Evolutionary conservation across 1,284 basidiomycete genomes (phyloP).

Genomic region (Cryptococcus sp.): DNA sequence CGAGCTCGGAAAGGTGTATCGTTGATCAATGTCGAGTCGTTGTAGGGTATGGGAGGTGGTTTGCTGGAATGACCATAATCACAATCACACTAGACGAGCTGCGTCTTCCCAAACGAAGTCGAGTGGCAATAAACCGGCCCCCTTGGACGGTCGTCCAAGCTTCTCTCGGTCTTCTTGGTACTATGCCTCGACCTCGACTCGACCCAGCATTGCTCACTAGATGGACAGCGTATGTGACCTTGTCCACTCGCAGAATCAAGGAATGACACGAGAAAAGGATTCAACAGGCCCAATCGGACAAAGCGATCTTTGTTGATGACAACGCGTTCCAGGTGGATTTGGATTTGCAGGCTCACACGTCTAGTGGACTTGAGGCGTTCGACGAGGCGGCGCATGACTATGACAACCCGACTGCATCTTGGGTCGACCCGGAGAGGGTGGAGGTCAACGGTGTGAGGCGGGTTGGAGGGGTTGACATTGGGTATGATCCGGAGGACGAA

Average conservation of each 20-base stretch:
- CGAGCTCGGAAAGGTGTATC: too few relatives aligned
- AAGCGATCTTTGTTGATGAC: not conserved
- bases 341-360: not conserved
- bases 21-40: too few relatives aligned
- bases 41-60: too few relatives aligned
- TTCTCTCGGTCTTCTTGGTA: too few relatives aligned
- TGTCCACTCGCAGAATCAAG: not conserved
- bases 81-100: too few relatives aligned
- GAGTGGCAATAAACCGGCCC: too few relatives aligned
- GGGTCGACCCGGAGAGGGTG: not conserved
- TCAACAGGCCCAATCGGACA: not conserved
- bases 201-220: not conserved
- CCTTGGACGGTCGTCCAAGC: too few relatives aligned
- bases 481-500: not conserved
- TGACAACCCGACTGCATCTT: not conserved
- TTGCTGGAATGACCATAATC: too few relatives aligned
- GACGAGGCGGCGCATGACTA: not conserved
- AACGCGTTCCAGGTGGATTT: not conserved
- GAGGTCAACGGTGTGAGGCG: not conserved
- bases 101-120: too few relatives aligned
- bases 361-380: not conserved
- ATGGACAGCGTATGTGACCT: not conserved
- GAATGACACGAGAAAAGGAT: not conserved
- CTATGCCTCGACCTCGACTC: too few relatives aligned
- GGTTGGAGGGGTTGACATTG: constrained; percentile 3